Conservation (phyloP, 2,329 filamentous ascomycete genomes). For the Trichoderma cornu-damae region DNA sequence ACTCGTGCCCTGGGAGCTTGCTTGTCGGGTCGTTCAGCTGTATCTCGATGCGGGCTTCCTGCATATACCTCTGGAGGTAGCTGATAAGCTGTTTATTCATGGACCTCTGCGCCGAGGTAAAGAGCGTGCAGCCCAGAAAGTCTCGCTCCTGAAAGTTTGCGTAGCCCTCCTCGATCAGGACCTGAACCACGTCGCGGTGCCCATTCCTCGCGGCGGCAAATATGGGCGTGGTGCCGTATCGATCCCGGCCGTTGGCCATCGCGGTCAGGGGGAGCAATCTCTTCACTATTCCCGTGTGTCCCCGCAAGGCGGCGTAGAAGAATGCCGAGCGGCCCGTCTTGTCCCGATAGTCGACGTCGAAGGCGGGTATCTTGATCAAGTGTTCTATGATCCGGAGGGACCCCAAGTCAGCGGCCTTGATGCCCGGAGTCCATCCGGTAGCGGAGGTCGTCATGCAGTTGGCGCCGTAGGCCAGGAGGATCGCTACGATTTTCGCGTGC, state of each 20-base stretch:
- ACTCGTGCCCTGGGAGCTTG: neutral
- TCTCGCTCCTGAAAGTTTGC: conserved; percentile 10
- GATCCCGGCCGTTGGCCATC: conserved; percentile 1
- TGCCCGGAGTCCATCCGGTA: conserved; percentile 5
- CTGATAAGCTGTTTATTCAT: neutral
- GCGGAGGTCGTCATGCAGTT: neutral
- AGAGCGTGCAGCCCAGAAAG: conserved; percentile 5
- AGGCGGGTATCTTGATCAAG: neutral
- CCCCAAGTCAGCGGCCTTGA: conserved; percentile 14
- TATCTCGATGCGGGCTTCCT: neutral
- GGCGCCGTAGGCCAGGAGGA: conserved; percentile 16
- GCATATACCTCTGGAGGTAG: neutral
- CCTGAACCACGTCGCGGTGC: conserved; percentile 1
- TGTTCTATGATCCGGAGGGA: neutral
- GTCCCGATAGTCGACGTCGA: conserved; percentile 9
- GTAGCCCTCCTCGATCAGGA: neutral
- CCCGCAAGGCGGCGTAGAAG: conserved; percentile 19
- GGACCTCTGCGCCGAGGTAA: conserved; percentile 1
- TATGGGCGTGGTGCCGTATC: conserved; percentile 17
- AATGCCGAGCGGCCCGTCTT: conserved; percentile 11
- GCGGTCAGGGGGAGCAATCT: conserved; percentile 1
- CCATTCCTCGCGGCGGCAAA: conserved; percentile 17
- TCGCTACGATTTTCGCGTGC: neutral
- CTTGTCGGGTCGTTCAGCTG: conserved; percentile 5
- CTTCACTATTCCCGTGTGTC: conserved; percentile 4